Evolutionary conservation across 1,139 yeast genomes (phyloP), one percentile per base, ranked within the genome.

Genomic region (Suhomyces taliae): DNA sequence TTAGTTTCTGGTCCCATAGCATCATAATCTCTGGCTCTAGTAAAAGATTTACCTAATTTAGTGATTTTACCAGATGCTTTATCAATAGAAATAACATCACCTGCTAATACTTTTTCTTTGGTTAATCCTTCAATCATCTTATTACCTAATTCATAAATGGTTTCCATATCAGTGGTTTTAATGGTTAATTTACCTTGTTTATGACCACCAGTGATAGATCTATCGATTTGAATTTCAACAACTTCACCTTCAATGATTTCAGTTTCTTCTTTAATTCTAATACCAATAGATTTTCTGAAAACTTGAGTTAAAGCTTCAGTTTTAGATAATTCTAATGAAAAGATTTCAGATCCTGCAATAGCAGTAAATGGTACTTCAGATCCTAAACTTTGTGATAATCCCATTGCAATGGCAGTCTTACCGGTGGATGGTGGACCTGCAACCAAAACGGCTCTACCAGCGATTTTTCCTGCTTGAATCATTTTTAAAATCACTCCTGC

Each of bases 401-500:
- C 99, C 93, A 91, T 90, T 29, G 99, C 99, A 61, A 95, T 85
- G 44, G 99, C 99, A 9, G 99, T 95, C 67, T 95, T 95, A 67
- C 99, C 99, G 2, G 99, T 95, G 1, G 96, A 87, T 33, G 99
- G 99, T 8, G 99, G 99, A 7, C 99, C 99, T 0, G 99, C 98
- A 53, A 95, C 79, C 56, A 95, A 73, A 32, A 91, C 95, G 1
- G 98, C 98, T 56, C 98, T 82, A 15, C 99, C 99, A 7, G 99
- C 98, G 63, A 95, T 93, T 56, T 88, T 82, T 34, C 97, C 97
- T 40, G 87, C 90, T 64, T 89, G 89, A 50, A 93, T 88, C 96
- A 95, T 89, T 71, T 87, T 90, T 59, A 90, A 75, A 44, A 93
- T 86, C 32, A 95, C 85, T 43, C 97, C 99, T 8, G 97, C 97